Conservation (phyloP, 2,329 filamentous ascomycete genomes). For the Neonectria magnoliae region DNA sequence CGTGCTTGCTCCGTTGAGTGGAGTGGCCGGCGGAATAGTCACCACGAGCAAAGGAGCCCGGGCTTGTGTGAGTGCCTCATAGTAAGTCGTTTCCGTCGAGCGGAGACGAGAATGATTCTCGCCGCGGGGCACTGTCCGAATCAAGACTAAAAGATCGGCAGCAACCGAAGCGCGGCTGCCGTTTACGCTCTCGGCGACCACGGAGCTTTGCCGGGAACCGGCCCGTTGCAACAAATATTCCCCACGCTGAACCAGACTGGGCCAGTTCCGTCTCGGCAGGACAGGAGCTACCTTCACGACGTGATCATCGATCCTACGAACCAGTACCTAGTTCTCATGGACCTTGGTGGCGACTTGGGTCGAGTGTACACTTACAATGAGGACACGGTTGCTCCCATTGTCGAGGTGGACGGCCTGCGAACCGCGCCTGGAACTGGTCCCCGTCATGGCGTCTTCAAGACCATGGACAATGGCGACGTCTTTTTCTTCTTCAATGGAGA, state of each 20-base stretch:
- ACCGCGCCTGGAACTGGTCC: constrained; percentile 32
- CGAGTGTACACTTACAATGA: constrained; percentile 37
- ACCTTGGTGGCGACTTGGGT: constrained; percentile 34
- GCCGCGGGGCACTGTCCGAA: no score
- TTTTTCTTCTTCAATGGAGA: constrained; percentile 41
- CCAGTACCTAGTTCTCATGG: constrained; percentile 34
- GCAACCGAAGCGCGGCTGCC: constrained; percentile 28
- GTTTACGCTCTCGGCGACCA: constrained; percentile 28
- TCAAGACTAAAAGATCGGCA: constrained; percentile 11
- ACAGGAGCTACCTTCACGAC: constrained; percentile 37
- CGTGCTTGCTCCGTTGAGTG: constrained; percentile 23
- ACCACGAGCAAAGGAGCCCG: constrained; percentile 25
- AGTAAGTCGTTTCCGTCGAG: constrained; percentile 26
- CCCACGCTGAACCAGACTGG: constrained; percentile 33
- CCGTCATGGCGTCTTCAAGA: constrained; percentile 36
- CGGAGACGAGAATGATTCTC: background rate
- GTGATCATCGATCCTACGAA: constrained; percentile 38
- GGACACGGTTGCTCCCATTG: constrained; percentile 33
- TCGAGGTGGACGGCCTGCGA: constrained; percentile 25
- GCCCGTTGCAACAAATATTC: constrained; percentile 30
- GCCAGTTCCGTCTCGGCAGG: constrained; percentile 33
- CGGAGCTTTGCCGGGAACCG: constrained; percentile 29
- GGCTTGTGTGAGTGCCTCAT: constrained; percentile 35
- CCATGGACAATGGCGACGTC: constrained; percentile 33
- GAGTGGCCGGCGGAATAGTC: constrained; percentile 34